phyloP scores from a whole-genome alignment of 805 yeast species.

The Schwanniomyces pseudopolymorphus region DNA sequence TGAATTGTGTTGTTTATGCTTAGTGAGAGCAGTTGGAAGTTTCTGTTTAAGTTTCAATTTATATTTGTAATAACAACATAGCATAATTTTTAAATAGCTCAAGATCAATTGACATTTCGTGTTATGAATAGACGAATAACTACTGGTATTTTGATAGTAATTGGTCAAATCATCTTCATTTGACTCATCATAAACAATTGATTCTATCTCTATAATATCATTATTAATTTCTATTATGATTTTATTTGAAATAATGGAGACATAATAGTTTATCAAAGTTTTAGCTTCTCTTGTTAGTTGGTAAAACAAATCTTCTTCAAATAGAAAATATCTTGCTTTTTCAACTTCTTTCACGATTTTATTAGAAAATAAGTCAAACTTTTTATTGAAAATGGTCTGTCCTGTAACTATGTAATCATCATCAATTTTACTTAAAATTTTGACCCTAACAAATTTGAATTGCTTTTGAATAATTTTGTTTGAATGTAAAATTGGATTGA shows the following conservation, averaged over 20 bases:
- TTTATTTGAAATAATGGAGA: slow-evolving; percentile 61
- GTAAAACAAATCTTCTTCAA: slow-evolving; percentile 86
- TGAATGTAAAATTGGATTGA: slow-evolving; percentile 27
- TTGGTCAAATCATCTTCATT: slow-evolving; percentile 38
- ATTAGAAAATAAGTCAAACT: slow-evolving; percentile 10
- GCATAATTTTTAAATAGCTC: slow-evolving; percentile 54
- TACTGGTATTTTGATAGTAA: slow-evolving; percentile 28
- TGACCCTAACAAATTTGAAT: slow-evolving; percentile 56
- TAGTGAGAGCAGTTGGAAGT: slow-evolving; percentile 48
- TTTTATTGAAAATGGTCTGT: slow-evolving; percentile 42
- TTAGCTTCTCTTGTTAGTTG: slow-evolving; percentile 78
- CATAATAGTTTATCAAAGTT: slow-evolving; percentile 64
- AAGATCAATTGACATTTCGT: slow-evolving; percentile 54
- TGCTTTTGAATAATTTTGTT: slow-evolving; percentile 34
- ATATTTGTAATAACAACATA: slow-evolving; percentile 57
- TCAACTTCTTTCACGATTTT: slow-evolving; percentile 54
- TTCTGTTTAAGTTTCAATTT: slow-evolving; percentile 42
- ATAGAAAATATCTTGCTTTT: slow-evolving; percentile 69
- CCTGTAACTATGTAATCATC: slow-evolving; percentile 58
- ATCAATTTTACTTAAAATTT: slow-evolving; percentile 54
- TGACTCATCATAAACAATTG: slow-evolving; percentile 45
- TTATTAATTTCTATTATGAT: slow-evolving; percentile 65
- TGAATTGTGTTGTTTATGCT: slow-evolving; percentile 43
- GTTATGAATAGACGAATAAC: slow-evolving; percentile 30
- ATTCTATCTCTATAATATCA: slow-evolving; percentile 69